Percentiles rank a stretch among this genome's conserved stretches.
Conservation (phyloP, 768 basidiomycete genomes). For the Chiua virens region DNA sequence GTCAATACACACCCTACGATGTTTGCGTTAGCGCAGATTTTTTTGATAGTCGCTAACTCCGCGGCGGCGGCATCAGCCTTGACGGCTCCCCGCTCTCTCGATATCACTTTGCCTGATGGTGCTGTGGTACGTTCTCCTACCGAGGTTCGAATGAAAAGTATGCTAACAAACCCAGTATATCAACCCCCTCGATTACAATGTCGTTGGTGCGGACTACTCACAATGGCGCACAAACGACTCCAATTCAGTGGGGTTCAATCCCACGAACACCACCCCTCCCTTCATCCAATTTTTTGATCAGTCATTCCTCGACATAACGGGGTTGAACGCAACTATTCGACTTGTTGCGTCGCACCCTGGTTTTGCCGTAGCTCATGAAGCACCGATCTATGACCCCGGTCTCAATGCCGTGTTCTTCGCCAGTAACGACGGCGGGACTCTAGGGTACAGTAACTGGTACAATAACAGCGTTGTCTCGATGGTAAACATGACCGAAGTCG, state of each 20-base stretch:
- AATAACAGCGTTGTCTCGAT: conserved; percentile 64
- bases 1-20: too few species aligned
- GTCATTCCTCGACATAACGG: conserved; percentile 59
- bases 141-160: background rate
- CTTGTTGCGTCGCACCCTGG: conserved; percentile 58
- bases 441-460: conserved; percentile 62
- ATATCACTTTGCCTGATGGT: conserved; percentile 14
- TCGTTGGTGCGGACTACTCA: conserved; percentile 44
- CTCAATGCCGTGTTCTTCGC: conserved; percentile 75
- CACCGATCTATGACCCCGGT: conserved; percentile 61
- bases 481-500: conserved; percentile 60
- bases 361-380: conserved; percentile 79
- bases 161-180: conserved; percentile 40
- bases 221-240: conserved; percentile 38
- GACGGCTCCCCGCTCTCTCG: too few species aligned
- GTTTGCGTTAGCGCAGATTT: too few species aligned
- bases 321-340: conserved; percentile 53
- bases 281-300: conserved; percentile 59
- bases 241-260: conserved; percentile 49
- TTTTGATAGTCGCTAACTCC: too few species aligned
- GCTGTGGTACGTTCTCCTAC: conserved; percentile 18
- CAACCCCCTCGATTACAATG: conserved; percentile 51
- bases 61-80: too few species aligned
- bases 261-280: conserved; percentile 55
- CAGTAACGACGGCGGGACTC: conserved; percentile 64